These are phyloP conservation scores for Leptographium procerum DNA, from an alignment of 2,329 filamentous ascomycete species.

Conservation along the genomic window DNA sequence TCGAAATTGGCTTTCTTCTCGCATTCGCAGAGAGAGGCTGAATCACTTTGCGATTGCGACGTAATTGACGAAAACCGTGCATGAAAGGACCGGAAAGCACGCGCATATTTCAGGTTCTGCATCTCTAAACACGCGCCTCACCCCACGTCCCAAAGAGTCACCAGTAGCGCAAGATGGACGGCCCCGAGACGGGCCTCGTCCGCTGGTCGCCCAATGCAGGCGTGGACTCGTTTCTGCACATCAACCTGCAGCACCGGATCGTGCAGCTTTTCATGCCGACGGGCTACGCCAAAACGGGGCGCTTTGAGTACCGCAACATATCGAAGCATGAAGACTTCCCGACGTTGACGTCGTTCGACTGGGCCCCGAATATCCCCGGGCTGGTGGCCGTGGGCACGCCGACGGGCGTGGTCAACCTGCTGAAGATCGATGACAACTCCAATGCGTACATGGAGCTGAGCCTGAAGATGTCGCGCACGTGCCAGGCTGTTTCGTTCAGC, in stretches of 20 bases:
- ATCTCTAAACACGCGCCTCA: no score
- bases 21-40: no score
- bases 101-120: no score
- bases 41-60: no score
- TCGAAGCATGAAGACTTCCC: slow-evolving; percentile 53
- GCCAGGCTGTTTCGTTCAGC: slow-evolving; percentile 73
- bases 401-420: slow-evolving; percentile 62
- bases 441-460: slow-evolving; percentile 55
- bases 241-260: slow-evolving; percentile 52
- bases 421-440: slow-evolving; percentile 60
- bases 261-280: slow-evolving; percentile 53
- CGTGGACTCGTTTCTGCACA: slow-evolving; percentile 50
- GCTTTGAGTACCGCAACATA: slow-evolving; percentile 46
- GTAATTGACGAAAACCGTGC: no score
- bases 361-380: slow-evolving; percentile 50
- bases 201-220: slow-evolving; percentile 53
- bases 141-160: no score
- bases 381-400: slow-evolving; percentile 66
- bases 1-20: background rate
- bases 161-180: slow-evolving; percentile 32
- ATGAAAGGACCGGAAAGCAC: no score
- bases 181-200: slow-evolving; percentile 50
- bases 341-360: slow-evolving; percentile 54
- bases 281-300: slow-evolving; percentile 43
- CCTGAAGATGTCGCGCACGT: slow-evolving; percentile 65